These are phyloP conservation scores for Mikania micrantha DNA, from an alignment of 129 eudicot genomes.

Conservation along the genomic window DNA sequence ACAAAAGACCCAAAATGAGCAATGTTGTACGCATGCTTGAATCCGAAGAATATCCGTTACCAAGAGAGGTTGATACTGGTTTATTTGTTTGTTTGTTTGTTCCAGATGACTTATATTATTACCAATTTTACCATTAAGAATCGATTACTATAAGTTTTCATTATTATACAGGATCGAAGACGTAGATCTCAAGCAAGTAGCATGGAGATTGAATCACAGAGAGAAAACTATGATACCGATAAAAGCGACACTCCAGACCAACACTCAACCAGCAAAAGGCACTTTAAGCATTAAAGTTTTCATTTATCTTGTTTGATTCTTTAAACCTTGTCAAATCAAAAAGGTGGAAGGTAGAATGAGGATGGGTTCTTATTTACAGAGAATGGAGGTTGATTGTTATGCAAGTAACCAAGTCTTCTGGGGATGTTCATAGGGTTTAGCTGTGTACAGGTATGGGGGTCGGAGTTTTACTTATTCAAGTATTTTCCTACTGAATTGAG, in stretches of 20 bases:
- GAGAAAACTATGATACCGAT: constrained; percentile 77
- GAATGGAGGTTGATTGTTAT: constrained; percentile 5
- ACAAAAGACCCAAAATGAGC: constrained; percentile 82
- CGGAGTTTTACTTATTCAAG: constrained; percentile 12
- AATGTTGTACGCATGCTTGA: constrained; percentile 90
- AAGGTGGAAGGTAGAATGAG: background rate
- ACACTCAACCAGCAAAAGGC: constrained; percentile 55
- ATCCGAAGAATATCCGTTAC: constrained; percentile 88
- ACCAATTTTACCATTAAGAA: too few species aligned
- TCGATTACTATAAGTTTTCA: background rate
- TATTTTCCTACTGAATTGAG: constrained; percentile 2
- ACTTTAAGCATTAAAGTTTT: constrained; percentile 13
- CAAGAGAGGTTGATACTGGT: constrained; percentile 87
- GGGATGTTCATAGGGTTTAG: constrained; percentile 8
- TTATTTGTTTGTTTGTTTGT: constrained; percentile 4
- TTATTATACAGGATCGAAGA: constrained; percentile 66
- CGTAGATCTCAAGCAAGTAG: constrained; percentile 67
- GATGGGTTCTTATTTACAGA: background rate
- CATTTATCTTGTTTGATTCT: constrained; percentile 18
- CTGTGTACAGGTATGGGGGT: constrained; percentile 22
- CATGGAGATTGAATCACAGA: constrained; percentile 62
- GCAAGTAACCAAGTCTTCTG: constrained; percentile 13
- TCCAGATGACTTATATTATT: background rate
- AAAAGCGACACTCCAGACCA: constrained; percentile 69
- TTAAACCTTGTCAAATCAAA: background rate